Percentiles rank a stretch among this genome's conserved stretches.
These are phyloP conservation scores for Vachellia collinsii DNA, from an alignment of 306 rosid species.

Conservation along the genomic window DNA sequence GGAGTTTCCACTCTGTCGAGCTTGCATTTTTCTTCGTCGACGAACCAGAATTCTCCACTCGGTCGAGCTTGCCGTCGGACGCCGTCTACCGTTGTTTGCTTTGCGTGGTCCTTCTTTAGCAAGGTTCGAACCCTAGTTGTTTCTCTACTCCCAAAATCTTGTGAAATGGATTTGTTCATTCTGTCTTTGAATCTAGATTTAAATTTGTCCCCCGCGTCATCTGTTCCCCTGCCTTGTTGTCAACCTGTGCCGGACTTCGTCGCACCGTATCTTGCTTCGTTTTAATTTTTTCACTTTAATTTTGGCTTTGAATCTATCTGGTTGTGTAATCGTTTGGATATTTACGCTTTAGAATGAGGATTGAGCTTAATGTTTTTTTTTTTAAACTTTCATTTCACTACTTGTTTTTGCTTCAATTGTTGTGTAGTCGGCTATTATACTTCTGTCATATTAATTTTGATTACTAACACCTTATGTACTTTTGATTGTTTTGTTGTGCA, in stretches of 20 bases:
- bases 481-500: background rate
- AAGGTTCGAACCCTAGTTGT: background rate
- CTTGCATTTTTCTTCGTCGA: too few species aligned
- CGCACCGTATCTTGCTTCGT: background rate
- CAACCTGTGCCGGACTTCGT: background rate
- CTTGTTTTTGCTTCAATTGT: background rate
- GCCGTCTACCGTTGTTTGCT: background rate
- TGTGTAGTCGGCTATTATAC: background rate
- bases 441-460: background rate
- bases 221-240: background rate
- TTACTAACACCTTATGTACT: background rate
- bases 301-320: background rate
- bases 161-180: background rate
- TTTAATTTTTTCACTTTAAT: background rate
- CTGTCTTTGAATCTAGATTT: background rate
- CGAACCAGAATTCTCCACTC: too few species aligned
- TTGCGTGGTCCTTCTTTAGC: background rate
- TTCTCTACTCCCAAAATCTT: background rate
- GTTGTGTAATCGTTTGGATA: background rate
- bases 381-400: background rate
- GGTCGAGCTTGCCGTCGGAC: background rate
- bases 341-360: background rate
- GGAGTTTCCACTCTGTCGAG: background rate
- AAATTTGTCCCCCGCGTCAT: background rate
- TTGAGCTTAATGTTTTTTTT: too few species aligned